Percentiles rank a stretch among this genome's conserved stretches.
phyloP scores from a whole-genome alignment of 768 basidiomycete species.

The Lactarius tabidus region DNA sequence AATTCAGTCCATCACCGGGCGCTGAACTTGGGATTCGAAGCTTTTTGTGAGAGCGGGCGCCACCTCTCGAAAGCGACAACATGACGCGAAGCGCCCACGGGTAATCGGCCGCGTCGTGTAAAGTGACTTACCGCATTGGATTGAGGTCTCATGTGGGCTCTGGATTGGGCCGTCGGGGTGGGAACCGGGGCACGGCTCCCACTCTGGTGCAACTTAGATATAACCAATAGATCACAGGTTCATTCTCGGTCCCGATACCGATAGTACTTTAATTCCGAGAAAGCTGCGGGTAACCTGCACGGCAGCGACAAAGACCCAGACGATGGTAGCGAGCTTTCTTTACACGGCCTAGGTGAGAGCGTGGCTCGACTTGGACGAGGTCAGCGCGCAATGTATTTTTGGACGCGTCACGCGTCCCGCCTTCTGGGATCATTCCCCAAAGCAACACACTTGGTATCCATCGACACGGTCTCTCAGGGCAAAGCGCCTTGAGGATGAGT shows the following conservation, averaged over 20 bases:
- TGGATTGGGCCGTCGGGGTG: background rate
- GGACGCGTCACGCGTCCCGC: no score
- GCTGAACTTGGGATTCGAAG: background rate
- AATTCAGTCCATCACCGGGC: constrained; percentile 11
- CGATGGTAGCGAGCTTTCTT: no score
- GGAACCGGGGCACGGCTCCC: background rate
- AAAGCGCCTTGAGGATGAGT: constrained; percentile 28
- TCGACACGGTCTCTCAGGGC: constrained; percentile 30
- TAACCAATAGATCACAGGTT: no score
- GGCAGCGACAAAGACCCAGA: no score
- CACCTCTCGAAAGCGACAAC: background rate
- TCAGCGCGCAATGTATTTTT: no score
- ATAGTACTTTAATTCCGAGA: no score
- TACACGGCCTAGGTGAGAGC: no score
- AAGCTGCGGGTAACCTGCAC: no score
- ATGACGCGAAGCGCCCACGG: background rate
- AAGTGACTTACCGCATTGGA: background rate
- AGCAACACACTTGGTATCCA: no score
- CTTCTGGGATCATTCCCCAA: no score
- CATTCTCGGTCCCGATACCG: no score
- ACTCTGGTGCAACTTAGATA: background rate
- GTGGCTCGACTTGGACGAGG: no score
- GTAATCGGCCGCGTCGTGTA: background rate
- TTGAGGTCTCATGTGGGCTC: background rate
- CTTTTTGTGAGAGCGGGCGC: background rate